Conservation (phyloP, 2,329 filamentous ascomycete genomes). For the Onygena corvina region DNA sequence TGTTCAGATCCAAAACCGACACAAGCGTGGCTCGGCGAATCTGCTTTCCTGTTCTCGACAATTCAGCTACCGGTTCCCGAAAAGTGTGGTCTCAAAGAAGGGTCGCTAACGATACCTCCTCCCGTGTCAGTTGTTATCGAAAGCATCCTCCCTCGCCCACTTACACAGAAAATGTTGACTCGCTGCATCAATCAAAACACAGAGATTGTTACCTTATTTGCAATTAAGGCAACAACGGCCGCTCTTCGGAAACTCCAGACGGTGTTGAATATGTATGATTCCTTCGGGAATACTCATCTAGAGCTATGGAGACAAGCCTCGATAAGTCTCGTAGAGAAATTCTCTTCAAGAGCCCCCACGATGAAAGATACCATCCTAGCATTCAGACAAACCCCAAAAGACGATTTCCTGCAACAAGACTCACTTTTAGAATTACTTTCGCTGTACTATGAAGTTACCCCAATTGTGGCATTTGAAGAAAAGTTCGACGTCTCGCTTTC, state of each 20-base stretch:
- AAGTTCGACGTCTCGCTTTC: constrained; percentile 79
- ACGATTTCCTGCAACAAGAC: constrained; percentile 64
- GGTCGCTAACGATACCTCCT: constrained; percentile 57
- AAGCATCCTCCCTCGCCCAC: constrained; percentile 69
- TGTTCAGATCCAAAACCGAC: constrained; percentile 84
- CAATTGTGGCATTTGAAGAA: constrained; percentile 65
- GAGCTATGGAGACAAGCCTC: constrained; percentile 58
- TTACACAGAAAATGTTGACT: constrained; percentile 66
- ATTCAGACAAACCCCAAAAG: constrained; percentile 56
- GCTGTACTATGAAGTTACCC: constrained; percentile 74
- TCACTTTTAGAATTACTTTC: constrained; percentile 65
- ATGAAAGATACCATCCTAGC: constrained; percentile 68
- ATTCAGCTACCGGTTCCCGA: constrained; percentile 62
- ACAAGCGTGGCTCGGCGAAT: constrained; percentile 89
- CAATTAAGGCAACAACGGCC: constrained; percentile 63
- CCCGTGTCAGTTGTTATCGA: constrained; percentile 69
- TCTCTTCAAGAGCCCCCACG: constrained; percentile 64
- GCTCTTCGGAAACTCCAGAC: constrained; percentile 64
- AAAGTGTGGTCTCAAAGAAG: constrained; percentile 55
- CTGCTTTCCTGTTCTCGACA: constrained; percentile 71
- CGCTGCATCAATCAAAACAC: constrained; percentile 68
- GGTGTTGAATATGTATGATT: constrained; percentile 50
- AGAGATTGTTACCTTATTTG: constrained; percentile 72
- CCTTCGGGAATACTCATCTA: constrained; percentile 34
- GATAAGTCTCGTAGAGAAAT: constrained; percentile 57